Evolutionary conservation across 495 filamentous ascomycete genomes (phyloP).

Genomic region (Mycothermus thermophilus): DNA sequence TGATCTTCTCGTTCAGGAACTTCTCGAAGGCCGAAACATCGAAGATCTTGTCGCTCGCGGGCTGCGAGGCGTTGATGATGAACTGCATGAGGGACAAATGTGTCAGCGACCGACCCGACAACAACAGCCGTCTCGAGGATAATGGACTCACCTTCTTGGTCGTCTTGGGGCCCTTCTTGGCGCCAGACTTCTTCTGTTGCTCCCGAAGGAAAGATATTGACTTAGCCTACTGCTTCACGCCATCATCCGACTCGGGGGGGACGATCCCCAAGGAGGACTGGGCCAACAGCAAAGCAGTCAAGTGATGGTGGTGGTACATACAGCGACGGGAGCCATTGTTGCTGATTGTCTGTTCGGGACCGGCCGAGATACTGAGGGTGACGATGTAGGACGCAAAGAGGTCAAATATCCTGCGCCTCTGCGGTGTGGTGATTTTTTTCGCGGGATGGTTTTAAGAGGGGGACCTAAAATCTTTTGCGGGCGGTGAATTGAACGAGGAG

Average conservation of each 20-base stretch:
- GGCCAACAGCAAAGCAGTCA: constrained; percentile 81
- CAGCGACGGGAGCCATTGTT: constrained; percentile 50
- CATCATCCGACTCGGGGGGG: constrained; percentile 30
- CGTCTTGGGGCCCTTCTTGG: constrained; percentile 48
- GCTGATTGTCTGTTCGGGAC: constrained; percentile 13
- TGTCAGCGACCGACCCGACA: constrained; percentile 6
- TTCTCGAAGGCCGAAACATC: constrained; percentile 97
- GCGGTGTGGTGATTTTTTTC: constrained; percentile 9
- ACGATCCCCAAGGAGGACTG: no score
- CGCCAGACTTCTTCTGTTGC: constrained; percentile 46
- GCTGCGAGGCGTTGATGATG: constrained; percentile 97
- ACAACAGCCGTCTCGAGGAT: not conserved
- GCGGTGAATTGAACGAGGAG: no score
- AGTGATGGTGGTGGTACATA: constrained; percentile 49
- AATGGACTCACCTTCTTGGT: constrained; percentile 48
- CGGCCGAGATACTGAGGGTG: constrained; percentile 4
- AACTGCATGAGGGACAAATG: constrained; percentile 46
- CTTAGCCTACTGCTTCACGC: constrained; percentile 93
- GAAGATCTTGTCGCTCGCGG: constrained; percentile 99
- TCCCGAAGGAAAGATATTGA: constrained; percentile 33
- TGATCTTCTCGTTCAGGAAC: constrained; percentile 99
- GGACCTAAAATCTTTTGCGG: constrained; percentile 2
- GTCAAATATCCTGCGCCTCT: constrained; percentile 41
- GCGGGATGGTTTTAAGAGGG: constrained; percentile 7
- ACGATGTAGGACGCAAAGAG: constrained; percentile 48